Base-by-base conservation (phyloP, 129 eudicot species). In the Glebionis coronaria region DNA sequence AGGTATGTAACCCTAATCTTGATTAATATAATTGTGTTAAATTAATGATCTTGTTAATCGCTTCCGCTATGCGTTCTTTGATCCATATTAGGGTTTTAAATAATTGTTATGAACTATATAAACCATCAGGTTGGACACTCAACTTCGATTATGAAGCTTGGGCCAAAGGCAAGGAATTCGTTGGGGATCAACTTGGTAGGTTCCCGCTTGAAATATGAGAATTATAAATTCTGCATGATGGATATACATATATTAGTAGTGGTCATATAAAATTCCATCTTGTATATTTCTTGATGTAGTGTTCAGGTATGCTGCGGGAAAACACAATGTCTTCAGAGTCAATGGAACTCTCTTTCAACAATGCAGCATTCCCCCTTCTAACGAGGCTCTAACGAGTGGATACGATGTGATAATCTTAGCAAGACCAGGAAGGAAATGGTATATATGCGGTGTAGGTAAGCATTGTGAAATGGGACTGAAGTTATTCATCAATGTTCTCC, bases 161-260 rank as follows among this genome's bases (percentile, higher is more conserved):
- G 81, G 76, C 81, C 6, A 9, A 57, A 2, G 81, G 74, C 57
- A 70, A 77, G 57, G 56, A 53, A 4, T 77, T 77, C 25, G 72
- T 35, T 13, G 81, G 81, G 9, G 81, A 77, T 49, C 45, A 69
- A 47, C 81, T 77, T 5, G 68, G 81, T 77, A 77, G 1, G 44
- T 9, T 21, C 49, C 11, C 60, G 13, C 42, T 35, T 35, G 53
- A 47, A 47, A 47, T 12, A 47, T 47, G 2, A 11, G 16, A 2
- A 47, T 47, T 5, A 47, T 4, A 12, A 14, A 11, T 12, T 12
- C 1, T 29, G 0, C 13, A 12, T 28, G 1, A n/a, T 58, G n/a
- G 11, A 23, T 27, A 14, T 21, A 12, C 16, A 11, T 44, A 62
- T 42, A 19, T 18, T 9, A 12, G 9, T 9, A 12, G 9, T 20